Base-by-base conservation (phyloP, 306 rosid genomes). In the Trichosanthes cucumerina region DNA sequence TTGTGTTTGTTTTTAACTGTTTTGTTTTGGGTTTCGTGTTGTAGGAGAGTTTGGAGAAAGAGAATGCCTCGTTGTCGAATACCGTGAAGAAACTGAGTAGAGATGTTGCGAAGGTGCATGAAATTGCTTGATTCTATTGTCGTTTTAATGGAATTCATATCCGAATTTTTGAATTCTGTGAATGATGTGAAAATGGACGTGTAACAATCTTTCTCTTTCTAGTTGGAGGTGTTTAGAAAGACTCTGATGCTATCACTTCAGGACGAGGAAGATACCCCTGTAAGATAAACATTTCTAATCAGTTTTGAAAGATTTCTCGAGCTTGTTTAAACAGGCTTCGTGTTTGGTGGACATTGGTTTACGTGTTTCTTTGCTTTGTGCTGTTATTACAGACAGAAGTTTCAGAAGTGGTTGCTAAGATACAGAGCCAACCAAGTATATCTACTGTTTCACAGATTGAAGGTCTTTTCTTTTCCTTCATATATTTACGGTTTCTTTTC, bases 191-290 rank as follows among this genome's bases (percentile, higher is more conserved):
- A 62, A 64, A 34, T 64, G 41, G 24, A 14, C 24, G 21, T 33
- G 43, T 62, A 12, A 15, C 44, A 34, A 57, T 84, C 5, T 77
- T 13, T 78, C 65, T 56, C 58, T 60, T 78, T 84, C 83, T 84
- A 95, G 98, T 85, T 95, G 92, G 97, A 91, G 86, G 93, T 86
- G 79, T 95, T 95, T 82, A 88, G 91, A 75, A 95, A 82, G 89
- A 88, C 96, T 50, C 93, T 92, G 43, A 88, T 95, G 97, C 88
- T 81, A 38, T 95, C 98, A 73, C 97, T 95, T 79, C 88, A 75
- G 80, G 97, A 95, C 64, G 93, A 71, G 21, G 76, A 90, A 19
- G 92, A 88, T 21, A 88, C 78, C 83, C 46, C 90, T 26, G 97
- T 93, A 81, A 89, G 92, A 43, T 9, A 18, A 14, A 44, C 34